These are phyloP conservation scores for Rhododendron griersonianum DNA, from an alignment of 148 eudicot species.

Conservation along the genomic window DNA sequence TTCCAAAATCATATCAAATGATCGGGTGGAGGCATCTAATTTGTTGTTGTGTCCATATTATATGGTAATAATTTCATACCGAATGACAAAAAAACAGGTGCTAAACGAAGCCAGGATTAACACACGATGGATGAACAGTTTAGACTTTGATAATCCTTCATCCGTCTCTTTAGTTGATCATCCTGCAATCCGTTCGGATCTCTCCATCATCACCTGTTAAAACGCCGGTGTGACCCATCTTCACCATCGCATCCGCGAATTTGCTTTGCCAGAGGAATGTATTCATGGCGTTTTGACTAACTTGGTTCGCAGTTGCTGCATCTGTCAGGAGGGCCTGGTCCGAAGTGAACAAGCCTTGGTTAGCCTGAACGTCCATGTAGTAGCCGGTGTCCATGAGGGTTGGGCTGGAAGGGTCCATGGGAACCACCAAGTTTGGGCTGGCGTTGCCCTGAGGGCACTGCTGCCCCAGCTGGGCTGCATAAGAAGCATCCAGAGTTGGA, in stretches of 20 bases:
- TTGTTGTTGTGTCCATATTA: not conserved
- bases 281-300: constrained; percentile 40
- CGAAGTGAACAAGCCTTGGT: constrained; percentile 62
- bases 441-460: constrained; percentile 50
- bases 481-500: constrained; percentile 45
- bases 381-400: constrained; percentile 36
- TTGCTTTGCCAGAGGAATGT: constrained; percentile 42
- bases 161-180: constrained; percentile 32
- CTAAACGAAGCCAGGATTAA: not conserved
- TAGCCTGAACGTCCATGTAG: constrained; percentile 41
- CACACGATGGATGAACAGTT: not conserved
- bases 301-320: constrained; percentile 33
- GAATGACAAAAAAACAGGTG: not conserved
- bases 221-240: constrained; percentile 65
- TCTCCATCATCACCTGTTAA: constrained; percentile 64
- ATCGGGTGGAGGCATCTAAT: not conserved
- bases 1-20: no score
- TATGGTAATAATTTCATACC: not conserved
- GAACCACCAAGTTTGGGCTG: constrained; percentile 42
- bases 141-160: not conserved
- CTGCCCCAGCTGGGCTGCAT: constrained; percentile 50
- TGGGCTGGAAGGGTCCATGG: constrained; percentile 67
- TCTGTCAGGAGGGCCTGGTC: constrained; percentile 57
- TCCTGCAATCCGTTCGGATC: constrained; percentile 56
- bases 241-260: constrained; percentile 73